Evolutionary conservation across 1,284 basidiomycete species (phyloP).

Genomic region (Paramarasmius palmivorus): DNA sequence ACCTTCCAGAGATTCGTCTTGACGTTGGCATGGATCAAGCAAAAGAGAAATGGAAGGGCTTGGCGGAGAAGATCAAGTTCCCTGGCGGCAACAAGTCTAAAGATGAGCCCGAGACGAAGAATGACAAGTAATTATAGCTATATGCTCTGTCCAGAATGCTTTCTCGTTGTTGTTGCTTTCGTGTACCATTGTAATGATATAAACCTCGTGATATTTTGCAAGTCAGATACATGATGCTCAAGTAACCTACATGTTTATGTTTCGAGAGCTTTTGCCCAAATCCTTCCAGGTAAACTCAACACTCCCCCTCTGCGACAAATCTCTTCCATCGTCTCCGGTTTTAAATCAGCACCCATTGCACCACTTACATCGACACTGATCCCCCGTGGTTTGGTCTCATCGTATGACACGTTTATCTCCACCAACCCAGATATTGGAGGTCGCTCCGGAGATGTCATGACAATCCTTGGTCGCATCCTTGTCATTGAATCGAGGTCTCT

Average conservation of each 20-base stretch:
- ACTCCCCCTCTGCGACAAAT: slow-evolving; percentile 50
- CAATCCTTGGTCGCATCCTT: slow-evolving; percentile 40
- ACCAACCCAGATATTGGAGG: slow-evolving; percentile 61
- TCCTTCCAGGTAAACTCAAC: slow-evolving; percentile 44
- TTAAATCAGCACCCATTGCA: slow-evolving; percentile 56
- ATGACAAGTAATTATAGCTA: neutral
- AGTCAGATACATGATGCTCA: too few relatives aligned
- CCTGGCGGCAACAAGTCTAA: neutral
- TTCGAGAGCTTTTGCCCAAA: slow-evolving; percentile 38
- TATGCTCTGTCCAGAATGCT: neutral
- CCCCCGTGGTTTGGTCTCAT: slow-evolving; percentile 50
- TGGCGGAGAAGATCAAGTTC: neutral
- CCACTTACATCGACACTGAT: slow-evolving; percentile 55
- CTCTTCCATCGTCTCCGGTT: slow-evolving; percentile 48
- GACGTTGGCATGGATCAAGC: neutral
- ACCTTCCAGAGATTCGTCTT: slow-evolving; percentile 3
- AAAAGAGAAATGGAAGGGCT: neutral
- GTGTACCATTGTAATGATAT: too few relatives aligned
- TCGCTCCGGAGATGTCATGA: slow-evolving; percentile 59
- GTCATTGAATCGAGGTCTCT: slow-evolving; percentile 35
- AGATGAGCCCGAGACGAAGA: neutral
- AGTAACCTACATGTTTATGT: neutral
- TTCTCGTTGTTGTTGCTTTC: too few relatives aligned
- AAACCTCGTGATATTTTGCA: too few relatives aligned
- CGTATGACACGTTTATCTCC: slow-evolving; percentile 53